phyloP scores from a whole-genome alignment of 2,329 filamentous ascomycete species.

The Aspergillus ochraceoroseus region DNA sequence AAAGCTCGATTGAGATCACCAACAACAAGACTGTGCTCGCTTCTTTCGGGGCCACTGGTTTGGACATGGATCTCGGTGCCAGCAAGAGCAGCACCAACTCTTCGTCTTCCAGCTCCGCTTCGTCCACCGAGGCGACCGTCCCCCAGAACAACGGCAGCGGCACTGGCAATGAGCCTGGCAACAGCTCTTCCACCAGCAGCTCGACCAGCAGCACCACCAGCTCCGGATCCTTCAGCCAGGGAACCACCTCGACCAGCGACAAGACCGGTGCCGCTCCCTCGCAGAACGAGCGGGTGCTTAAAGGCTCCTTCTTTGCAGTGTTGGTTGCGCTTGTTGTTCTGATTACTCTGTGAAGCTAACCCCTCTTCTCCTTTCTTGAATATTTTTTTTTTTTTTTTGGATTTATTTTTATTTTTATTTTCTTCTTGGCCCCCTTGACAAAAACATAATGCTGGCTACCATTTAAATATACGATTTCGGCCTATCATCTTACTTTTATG shows the following conservation, averaged over 20 bases:
- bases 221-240: constrained; percentile 31
- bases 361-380: constrained; percentile 18
- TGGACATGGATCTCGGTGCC: constrained; percentile 55
- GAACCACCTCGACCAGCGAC: constrained; percentile 13
- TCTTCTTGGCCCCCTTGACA: constrained; percentile 9
- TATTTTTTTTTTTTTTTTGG: constrained; percentile 23
- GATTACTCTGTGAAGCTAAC: constrained; percentile 40
- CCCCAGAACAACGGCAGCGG: constrained; percentile 32
- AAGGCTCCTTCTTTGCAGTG: constrained; percentile 46
- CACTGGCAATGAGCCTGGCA: constrained; percentile 29
- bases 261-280: constrained; percentile 33
- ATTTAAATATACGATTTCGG: constrained; percentile 14
- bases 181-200: constrained; percentile 11
- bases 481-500: constrained; percentile 15
- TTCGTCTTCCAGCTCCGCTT: constrained; percentile 8
- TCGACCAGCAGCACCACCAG: constrained; percentile 17
- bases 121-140: constrained; percentile 24
- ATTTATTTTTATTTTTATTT: constrained; percentile 12
- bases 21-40: constrained; percentile 70
- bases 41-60: constrained; percentile 75
- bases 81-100: constrained; percentile 12
- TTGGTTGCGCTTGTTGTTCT: constrained; percentile 45
- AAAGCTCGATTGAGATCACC: constrained; percentile 71
- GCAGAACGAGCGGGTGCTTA: constrained; percentile 40
- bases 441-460: constrained; percentile 10